phyloP scores from a whole-genome alignment of 1,139 yeast species.

The Candida buenavistaensis region DNA sequence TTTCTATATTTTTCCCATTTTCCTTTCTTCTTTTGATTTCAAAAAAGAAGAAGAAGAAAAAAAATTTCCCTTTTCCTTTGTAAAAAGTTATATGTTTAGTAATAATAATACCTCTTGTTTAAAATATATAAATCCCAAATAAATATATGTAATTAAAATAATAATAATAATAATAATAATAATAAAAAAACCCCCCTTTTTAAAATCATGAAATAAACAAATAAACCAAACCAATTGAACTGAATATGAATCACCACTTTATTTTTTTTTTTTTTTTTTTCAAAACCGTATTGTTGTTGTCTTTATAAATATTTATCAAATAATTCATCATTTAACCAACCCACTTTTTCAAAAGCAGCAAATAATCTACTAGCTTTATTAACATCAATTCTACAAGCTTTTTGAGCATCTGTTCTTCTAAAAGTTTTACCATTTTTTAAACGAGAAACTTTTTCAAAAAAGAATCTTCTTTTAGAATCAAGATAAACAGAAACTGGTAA shows the following conservation, averaged over 20 bases:
- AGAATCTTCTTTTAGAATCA: slow-evolving; percentile 89
- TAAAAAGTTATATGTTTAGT: neutral
- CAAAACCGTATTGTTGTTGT: neutral
- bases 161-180: neutral
- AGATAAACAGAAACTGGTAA: slow-evolving; percentile 84
- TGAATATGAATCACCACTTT: neutral
- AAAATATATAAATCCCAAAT: neutral
- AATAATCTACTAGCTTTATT: slow-evolving; percentile 91
- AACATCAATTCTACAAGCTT: slow-evolving; percentile 95
- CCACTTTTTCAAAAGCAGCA: slow-evolving; percentile 92
- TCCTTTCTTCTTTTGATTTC: no score
- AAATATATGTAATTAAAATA: neutral
- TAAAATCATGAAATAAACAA: no score
- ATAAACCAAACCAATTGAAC: neutral
- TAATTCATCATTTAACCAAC: slow-evolving; percentile 85
- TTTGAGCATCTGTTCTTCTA: slow-evolving; percentile 96
- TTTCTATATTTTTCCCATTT: no score
- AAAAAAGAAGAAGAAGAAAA: neutral
- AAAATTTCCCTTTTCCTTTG: neutral
- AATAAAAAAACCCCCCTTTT: no score
- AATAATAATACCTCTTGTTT: neutral
- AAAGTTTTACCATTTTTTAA: slow-evolving; percentile 76
- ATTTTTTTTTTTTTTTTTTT: neutral
- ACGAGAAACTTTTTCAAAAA: slow-evolving; percentile 83
- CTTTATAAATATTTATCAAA: slow-evolving; percentile 48